Conservation (phyloP, 1,139 yeast species). For the Magnusiomyces suaveolens region DNA sequence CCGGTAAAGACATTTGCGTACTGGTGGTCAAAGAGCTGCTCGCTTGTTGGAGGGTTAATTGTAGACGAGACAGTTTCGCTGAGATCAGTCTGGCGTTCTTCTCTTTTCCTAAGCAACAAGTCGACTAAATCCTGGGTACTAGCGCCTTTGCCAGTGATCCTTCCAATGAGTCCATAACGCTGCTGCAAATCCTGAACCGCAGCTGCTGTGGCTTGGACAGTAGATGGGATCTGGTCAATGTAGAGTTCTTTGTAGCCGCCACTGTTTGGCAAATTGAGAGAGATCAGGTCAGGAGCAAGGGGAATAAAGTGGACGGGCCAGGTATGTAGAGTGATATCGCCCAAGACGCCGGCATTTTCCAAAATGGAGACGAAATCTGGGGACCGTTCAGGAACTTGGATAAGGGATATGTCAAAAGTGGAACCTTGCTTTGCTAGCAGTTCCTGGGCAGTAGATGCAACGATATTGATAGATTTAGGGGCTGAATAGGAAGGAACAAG, state of each 20-base stretch:
- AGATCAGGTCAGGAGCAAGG: slow-evolving; percentile 27
- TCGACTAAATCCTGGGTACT: slow-evolving; percentile 37
- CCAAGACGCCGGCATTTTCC: slow-evolving; percentile 31
- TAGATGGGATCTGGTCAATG: slow-evolving; percentile 30
- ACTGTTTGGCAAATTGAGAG: slow-evolving; percentile 29
- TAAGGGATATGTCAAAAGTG: slow-evolving; percentile 20
- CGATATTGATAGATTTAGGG: slow-evolving; percentile 20
- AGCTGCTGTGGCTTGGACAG: slow-evolving; percentile 37
- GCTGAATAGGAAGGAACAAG: slow-evolving; percentile 8
- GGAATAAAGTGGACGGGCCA: slow-evolving; percentile 33
- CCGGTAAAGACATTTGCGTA: slow-evolving; percentile 30
- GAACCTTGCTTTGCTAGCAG: slow-evolving; percentile 17
- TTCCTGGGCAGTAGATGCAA: slow-evolving; percentile 24
- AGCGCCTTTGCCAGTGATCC: slow-evolving; percentile 42
- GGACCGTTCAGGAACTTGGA: slow-evolving; percentile 32
- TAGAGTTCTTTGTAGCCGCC: slow-evolving; percentile 31
- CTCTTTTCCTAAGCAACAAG: slow-evolving; percentile 24
- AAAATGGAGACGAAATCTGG: slow-evolving; percentile 28
- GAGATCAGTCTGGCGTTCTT: slow-evolving; percentile 20
- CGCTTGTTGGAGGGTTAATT: slow-evolving; percentile 7
- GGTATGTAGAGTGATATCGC: slow-evolving; percentile 30
- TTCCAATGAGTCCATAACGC: slow-evolving; percentile 33
- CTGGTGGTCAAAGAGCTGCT: slow-evolving; percentile 22
- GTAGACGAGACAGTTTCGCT: slow-evolving; percentile 15
- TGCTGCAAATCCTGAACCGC: slow-evolving; percentile 34